Base-by-base conservation (phyloP, 768 basidiomycete species). In the Russula griseocarnosa region DNA sequence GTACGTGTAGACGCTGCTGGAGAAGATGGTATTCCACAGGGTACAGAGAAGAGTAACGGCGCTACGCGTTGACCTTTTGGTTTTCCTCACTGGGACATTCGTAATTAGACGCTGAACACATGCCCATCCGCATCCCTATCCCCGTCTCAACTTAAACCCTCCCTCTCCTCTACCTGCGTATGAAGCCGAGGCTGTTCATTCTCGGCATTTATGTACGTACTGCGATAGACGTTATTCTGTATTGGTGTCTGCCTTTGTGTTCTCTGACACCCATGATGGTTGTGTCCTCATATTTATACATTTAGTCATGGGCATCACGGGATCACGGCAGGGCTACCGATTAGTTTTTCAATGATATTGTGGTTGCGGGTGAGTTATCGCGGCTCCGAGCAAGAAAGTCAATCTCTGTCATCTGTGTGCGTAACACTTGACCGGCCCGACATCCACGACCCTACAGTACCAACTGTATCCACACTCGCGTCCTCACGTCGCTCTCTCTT, bases 1-100 rank as follows among this genome's bases (percentile, higher is more conserved):
- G 46, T 65, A 16, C 56, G 66, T 14, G 61, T 36, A 30, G 71
- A 73, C 38, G 64, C 67, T 58, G 63, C 65, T 26, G 69, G 69
- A 62, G 66, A 69, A 61, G 26, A 67, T 8, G 56, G 14, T 24
- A 52, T 38, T 14, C 20, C 40, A 24, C 63, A 50, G 40, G 44
- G 20, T 30, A 24, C 58, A 24, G 63, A 56, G 8, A 70, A 71
- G 54, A 65, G 66, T 32, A 46, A n/a, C 14, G 62, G 59, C 49
- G 9, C 38, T 34, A 44, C 68, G 26, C 65, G 62, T 58, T 68
- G 58, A 69, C 40, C 16, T 24, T 13, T 46, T 57, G 32, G 22
- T n/a, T 38, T n/a, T 13, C 20, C 18, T 22, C 32, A 11, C 53
- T 11, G 42, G 16, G 32, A 60, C 60, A 44, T 32, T 32, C 40